Conservation (phyloP, 2,329 filamentous ascomycete genomes). For the Pestalotiopsis sp. region DNA sequence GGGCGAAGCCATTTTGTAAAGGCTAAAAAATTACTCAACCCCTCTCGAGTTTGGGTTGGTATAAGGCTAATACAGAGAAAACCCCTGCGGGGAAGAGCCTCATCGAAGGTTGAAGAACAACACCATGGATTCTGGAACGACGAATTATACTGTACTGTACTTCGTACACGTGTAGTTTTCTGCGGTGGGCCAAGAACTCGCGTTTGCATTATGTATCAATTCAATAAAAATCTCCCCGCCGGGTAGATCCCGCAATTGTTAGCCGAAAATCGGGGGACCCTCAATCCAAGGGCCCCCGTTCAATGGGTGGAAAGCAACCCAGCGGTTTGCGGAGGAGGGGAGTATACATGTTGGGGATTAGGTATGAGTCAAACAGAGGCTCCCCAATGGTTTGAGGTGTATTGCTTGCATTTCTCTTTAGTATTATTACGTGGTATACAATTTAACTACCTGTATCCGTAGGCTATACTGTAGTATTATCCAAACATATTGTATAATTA, state of each 20-base stretch:
- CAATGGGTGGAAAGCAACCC: too few species aligned
- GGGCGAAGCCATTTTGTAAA: too few species aligned
- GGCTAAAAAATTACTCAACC: too few species aligned
- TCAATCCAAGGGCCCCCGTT: background rate
- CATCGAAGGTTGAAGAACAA: background rate
- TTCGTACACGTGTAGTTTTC: background rate
- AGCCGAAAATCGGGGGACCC: slow-evolving; percentile 1
- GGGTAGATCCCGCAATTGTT: slow-evolving; percentile 9
- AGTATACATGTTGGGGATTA: background rate
- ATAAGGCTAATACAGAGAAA: too few species aligned
- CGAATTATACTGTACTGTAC: too few species aligned
- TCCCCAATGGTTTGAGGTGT: background rate
- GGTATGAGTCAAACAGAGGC: background rate
- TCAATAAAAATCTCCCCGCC: background rate
- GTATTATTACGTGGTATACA: background rate
- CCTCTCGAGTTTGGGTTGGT: too few species aligned
- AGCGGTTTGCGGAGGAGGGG: background rate
- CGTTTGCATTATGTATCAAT: too few species aligned
- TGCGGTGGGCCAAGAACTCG: background rate
- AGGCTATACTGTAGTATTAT: too few species aligned
- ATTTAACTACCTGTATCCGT: background rate
- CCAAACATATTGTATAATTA: too few species aligned
- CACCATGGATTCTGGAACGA: background rate
- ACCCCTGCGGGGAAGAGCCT: background rate
- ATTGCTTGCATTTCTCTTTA: background rate